phyloP scores from a whole-genome alignment of 805 yeast species.

The Candida pini region DNA sequence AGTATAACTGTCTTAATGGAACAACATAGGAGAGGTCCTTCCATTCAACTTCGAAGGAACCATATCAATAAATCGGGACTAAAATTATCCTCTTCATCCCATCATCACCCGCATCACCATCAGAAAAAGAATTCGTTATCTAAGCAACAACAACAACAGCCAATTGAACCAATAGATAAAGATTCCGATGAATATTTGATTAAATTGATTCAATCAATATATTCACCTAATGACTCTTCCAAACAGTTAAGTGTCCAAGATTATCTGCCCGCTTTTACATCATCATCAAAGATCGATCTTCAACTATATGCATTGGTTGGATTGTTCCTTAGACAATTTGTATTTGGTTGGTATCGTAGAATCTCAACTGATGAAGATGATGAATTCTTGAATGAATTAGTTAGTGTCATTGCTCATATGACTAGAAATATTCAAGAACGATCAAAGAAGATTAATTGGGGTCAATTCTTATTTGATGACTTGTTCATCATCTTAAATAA shows the following conservation, averaged over 20 bases:
- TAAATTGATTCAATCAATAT: constrained; percentile 14
- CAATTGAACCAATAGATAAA: neutral
- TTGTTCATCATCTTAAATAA: constrained; percentile 35
- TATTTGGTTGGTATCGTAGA: constrained; percentile 39
- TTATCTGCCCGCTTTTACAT: constrained; percentile 34
- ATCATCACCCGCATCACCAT: neutral
- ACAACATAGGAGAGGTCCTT: neutral
- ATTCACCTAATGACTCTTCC: constrained; percentile 3
- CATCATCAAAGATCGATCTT: constrained; percentile 34
- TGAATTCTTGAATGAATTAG: constrained; percentile 36
- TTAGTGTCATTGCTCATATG: constrained; percentile 34
- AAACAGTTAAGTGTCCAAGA: constrained; percentile 7
- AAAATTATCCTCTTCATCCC: neutral
- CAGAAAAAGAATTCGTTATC: neutral
- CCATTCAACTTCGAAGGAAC: constrained; percentile 3
- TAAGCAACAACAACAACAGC: neutral
- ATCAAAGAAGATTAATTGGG: constrained; percentile 27
- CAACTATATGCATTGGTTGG: constrained; percentile 44
- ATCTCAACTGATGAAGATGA: constrained; percentile 34
- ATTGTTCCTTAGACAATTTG: constrained; percentile 40
- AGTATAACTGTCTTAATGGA: no score
- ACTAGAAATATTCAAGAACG: constrained; percentile 34
- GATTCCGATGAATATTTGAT: constrained; percentile 23
- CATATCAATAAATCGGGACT: no score
- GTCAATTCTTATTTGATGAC: constrained; percentile 37